Percentiles rank a stretch among this genome's conserved stretches.
Conservation (phyloP, 257 asterid species). For the Capsicum chinense region DNA sequence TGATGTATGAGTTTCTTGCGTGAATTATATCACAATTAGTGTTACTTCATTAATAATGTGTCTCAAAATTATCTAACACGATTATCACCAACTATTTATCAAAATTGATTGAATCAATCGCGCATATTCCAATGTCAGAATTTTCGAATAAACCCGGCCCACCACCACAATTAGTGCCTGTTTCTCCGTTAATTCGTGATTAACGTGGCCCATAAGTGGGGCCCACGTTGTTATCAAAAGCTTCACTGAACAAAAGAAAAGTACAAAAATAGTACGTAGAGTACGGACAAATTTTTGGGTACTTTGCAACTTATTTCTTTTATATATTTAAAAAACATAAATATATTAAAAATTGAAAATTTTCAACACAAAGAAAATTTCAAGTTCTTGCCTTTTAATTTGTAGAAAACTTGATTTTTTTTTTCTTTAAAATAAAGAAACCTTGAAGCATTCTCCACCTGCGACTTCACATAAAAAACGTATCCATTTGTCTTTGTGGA, state of each 20-base stretch:
- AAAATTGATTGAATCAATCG: not conserved
- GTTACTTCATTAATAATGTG: no score
- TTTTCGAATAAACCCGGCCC: conserved; percentile 1
- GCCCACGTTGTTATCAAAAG: not conserved
- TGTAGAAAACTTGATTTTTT: not conserved
- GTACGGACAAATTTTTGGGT: not conserved
- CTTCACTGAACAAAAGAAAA: not conserved
- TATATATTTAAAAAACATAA: not conserved
- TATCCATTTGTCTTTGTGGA: not conserved
- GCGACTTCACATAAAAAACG: not conserved
- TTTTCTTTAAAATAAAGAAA: not conserved
- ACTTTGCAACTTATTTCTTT: not conserved
- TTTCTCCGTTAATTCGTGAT: conserved; percentile 1
- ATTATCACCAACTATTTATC: no score
- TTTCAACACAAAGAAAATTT: not conserved
- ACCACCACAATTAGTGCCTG: not conserved
- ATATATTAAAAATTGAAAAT: not conserved
- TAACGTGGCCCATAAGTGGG: not conserved
- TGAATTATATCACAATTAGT: no score
- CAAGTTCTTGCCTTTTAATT: not conserved
- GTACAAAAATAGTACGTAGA: not conserved
- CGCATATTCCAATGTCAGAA: not conserved
- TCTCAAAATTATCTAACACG: no score
- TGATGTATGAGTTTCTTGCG: no score
- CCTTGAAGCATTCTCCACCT: not conserved